Percentiles rank a stretch among this genome's conserved stretches.
phyloP scores from a whole-genome alignment of 2,329 filamentous ascomycete genomes.

The Colletotrichum somersetense region DNA sequence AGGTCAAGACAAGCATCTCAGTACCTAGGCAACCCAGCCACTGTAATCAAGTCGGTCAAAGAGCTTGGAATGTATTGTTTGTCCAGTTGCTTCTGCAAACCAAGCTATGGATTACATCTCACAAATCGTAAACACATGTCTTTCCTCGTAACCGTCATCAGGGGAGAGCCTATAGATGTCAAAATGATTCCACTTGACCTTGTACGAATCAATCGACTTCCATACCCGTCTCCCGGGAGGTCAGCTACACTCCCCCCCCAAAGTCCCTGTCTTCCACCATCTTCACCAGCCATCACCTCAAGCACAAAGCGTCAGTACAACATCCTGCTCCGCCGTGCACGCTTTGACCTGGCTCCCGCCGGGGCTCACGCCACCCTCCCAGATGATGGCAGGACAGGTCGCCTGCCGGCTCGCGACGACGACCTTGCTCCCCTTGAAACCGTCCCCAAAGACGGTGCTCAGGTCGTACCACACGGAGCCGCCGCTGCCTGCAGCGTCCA shows the following conservation, averaged over 20 bases:
- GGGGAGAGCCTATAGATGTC: neutral
- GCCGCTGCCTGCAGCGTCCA: constrained; percentile 47
- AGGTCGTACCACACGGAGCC: constrained; percentile 55
- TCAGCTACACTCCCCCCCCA: neutral
- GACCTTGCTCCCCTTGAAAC: constrained; percentile 52
- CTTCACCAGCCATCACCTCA: neutral
- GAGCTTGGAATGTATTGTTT: neutral
- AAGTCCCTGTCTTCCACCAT: neutral
- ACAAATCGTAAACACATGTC: neutral
- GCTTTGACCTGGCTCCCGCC: constrained; percentile 55
- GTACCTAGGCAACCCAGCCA: no score
- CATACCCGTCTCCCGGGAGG: neutral
- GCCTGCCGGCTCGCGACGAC: constrained; percentile 47
- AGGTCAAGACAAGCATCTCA: no score
- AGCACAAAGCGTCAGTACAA: constrained; percentile 54
- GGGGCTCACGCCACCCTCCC: constrained; percentile 51
- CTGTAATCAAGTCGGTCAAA: neutral
- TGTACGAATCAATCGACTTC: neutral
- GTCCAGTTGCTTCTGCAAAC: neutral
- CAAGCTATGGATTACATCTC: neutral
- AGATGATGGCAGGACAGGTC: constrained; percentile 53
- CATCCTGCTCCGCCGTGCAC: constrained; percentile 50
- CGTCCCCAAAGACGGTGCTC: constrained; percentile 56
- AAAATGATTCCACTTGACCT: neutral
- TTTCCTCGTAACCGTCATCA: neutral